Percentiles rank a stretch among this genome's conserved stretches.
Conservation (phyloP, 495 filamentous ascomycete genomes). For the Lophiostoma macrostomum region DNA sequence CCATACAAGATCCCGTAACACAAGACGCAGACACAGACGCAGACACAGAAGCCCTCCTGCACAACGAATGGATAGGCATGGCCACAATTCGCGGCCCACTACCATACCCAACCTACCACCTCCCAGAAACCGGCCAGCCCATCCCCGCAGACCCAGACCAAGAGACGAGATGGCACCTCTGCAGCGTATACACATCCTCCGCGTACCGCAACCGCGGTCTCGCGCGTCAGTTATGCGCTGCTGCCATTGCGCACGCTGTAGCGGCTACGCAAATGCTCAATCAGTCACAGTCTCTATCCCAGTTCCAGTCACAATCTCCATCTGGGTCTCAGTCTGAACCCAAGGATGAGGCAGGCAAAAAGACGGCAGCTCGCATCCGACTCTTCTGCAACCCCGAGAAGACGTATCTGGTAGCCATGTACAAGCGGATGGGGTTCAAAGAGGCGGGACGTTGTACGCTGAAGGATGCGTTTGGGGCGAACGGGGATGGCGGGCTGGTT, state of each 20-base stretch:
- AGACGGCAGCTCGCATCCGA: conserved; percentile 7
- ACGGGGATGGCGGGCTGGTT: conserved; percentile 10
- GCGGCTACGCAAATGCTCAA: neutral
- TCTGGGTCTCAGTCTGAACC: too few relatives aligned
- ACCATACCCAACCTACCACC: conserved; percentile 8
- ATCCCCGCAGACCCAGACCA: neutral
- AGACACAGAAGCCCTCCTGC: conserved; percentile 12
- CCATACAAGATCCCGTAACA: too few relatives aligned
- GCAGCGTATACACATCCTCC: conserved; percentile 9
- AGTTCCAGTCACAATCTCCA: too few relatives aligned
- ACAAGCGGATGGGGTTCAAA: conserved; percentile 13
- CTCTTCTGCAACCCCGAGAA: conserved; percentile 9
- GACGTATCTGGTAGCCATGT: neutral
- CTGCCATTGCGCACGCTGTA: neutral
- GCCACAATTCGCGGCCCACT: conserved; percentile 14
- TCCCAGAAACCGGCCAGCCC: conserved; percentile 14
- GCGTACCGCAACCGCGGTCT: conserved; percentile 14
- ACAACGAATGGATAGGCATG: conserved; percentile 18
- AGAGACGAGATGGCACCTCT: conserved; percentile 19
- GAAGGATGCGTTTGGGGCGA: conserved; percentile 8
- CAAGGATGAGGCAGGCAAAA: too few relatives aligned
- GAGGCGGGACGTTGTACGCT: conserved; percentile 12
- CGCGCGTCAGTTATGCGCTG: neutral
- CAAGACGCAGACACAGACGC: too few relatives aligned
- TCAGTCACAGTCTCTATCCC: too few relatives aligned